These are phyloP conservation scores for Monosporascus ibericus DNA, from an alignment of 2,329 filamentous ascomycete species.

Conservation along the genomic window DNA sequence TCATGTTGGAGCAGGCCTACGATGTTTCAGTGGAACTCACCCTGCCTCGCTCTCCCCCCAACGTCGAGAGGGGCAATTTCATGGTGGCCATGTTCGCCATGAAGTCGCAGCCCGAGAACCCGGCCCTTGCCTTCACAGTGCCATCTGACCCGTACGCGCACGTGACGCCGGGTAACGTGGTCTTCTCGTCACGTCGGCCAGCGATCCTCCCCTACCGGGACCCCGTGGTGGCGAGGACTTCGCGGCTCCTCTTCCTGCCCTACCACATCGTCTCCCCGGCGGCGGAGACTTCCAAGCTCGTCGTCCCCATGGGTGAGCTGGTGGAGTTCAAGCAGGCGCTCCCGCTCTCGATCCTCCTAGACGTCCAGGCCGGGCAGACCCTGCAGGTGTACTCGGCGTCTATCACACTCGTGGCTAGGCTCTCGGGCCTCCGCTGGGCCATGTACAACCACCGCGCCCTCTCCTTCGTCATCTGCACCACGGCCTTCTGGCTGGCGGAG, in stretches of 20 bases:
- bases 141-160: conserved; percentile 24
- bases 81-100: conserved; percentile 80
- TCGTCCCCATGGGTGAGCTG: conserved; percentile 66
- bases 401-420: conserved; percentile 66
- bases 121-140: conserved; percentile 18
- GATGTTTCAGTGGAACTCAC: conserved; percentile 71
- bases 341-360: conserved; percentile 46
- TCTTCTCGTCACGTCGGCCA: conserved; percentile 64
- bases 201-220: conserved; percentile 77
- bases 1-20: conserved; percentile 73
- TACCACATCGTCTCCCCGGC: conserved; percentile 64
- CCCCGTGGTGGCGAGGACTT: conserved; percentile 56
- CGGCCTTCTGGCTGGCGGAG: conserved; percentile 71
- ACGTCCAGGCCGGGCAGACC: conserved; percentile 61
- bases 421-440: conserved; percentile 71
- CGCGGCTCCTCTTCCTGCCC: conserved; percentile 57
- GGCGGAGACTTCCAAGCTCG: conserved; percentile 57
- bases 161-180: conserved; percentile 34
- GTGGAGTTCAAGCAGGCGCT: conserved; percentile 53
- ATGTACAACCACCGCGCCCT: conserved; percentile 80
- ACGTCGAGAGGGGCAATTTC: conserved; percentile 80
- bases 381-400: conserved; percentile 71
- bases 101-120: conserved; percentile 33
- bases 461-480: conserved; percentile 62
- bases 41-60: conserved; percentile 71